A percentile compares a stretch with the other conserved stretches of the same genome.
Conservation (phyloP, 1,284 basidiomycete species). For the Thecaphora thlaspeos region DNA sequence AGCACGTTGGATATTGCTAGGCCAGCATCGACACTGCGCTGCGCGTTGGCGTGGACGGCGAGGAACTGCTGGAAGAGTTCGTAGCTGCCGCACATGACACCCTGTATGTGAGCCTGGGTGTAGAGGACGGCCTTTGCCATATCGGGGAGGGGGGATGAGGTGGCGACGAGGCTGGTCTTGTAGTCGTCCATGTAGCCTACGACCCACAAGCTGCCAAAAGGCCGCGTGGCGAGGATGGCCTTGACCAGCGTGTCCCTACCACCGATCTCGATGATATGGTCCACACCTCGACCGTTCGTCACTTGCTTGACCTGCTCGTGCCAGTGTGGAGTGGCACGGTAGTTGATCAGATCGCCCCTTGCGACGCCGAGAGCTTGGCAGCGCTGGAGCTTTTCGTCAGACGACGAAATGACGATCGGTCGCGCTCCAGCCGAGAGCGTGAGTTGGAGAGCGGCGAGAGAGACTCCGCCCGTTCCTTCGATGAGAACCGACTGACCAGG, state of each 20-base stretch:
- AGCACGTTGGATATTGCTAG: slow-evolving; percentile 9
- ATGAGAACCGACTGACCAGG: slow-evolving; percentile 24
- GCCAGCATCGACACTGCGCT: slow-evolving; percentile 2
- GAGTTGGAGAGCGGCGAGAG: slow-evolving; percentile 24
- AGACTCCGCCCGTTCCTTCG: slow-evolving; percentile 32
- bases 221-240: slow-evolving; percentile 16
- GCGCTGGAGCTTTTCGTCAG: slow-evolving; percentile 17
- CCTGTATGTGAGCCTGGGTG: slow-evolving; percentile 19
- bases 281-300: slow-evolving; percentile 16
- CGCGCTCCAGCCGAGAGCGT: slow-evolving; percentile 20
- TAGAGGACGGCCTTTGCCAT: slow-evolving; percentile 22
- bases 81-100: slow-evolving; percentile 33
- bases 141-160: slow-evolving; percentile 6
- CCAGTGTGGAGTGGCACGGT: slow-evolving; percentile 15
- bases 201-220: slow-evolving; percentile 19
- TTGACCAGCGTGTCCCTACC: slow-evolving; percentile 19
- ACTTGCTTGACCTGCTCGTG: slow-evolving; percentile 8
- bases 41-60: slow-evolving; percentile 11
- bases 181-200: slow-evolving; percentile 39
- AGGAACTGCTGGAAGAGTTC: slow-evolving; percentile 26
- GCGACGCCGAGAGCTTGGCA: slow-evolving; percentile 15
- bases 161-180: slow-evolving; percentile 2
- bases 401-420: slow-evolving; percentile 32
- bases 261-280: slow-evolving; percentile 35
- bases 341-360: slow-evolving; percentile 24